Evolutionary conservation across 2,329 filamentous ascomycete species (phyloP), one percentile per base, ranked within the genome.

Genomic region (Aspergillus udagawae): DNA sequence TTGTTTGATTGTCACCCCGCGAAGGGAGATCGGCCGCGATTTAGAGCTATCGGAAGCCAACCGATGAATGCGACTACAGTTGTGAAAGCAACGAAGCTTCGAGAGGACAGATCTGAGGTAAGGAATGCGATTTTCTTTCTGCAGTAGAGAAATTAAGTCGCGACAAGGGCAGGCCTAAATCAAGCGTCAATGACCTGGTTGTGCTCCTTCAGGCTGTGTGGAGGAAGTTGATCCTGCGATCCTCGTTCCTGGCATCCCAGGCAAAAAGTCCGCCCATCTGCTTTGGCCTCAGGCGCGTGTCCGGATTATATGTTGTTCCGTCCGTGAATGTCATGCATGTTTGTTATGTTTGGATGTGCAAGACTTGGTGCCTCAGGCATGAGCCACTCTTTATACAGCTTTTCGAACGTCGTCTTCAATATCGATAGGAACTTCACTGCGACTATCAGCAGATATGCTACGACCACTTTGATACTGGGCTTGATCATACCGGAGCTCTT

Each of bases 191-290:
- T 65, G 60, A 53, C 57, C 60, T 58, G 53, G 55, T 57, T 54
- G 60, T 51, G 57, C 58, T 53, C 59, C 57, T 57, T 41, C 51
- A 52, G 47, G 54, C 57, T 54, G 41, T 27, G 45, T 60, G 49
- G 60, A 57, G 45, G 20, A 51, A 51, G 28, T 20, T 35, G 35
- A 60, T 56, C 58, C 56, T 60, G 56, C 49, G 42, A 45, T 45
- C n/a, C 42, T 21, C 44, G 21, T 25, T 47, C 21, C 44, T 47
- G 44, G 44, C 57, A 55, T 64, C 60, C 56, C 59, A 63, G 56
- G 59, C 61, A 65, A 65, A 47, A 64, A 63, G 63, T 63, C 61
- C 62, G 59, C 60, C 58, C 60, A 54, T 35, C 58, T 53, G 29
- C 50, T 12, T 9, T 47, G 59, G 63, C 62, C 63, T 65, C 54